Conservation (phyloP, 2,329 filamentous ascomycete species). For the Colletotrichum sp. region DNA sequence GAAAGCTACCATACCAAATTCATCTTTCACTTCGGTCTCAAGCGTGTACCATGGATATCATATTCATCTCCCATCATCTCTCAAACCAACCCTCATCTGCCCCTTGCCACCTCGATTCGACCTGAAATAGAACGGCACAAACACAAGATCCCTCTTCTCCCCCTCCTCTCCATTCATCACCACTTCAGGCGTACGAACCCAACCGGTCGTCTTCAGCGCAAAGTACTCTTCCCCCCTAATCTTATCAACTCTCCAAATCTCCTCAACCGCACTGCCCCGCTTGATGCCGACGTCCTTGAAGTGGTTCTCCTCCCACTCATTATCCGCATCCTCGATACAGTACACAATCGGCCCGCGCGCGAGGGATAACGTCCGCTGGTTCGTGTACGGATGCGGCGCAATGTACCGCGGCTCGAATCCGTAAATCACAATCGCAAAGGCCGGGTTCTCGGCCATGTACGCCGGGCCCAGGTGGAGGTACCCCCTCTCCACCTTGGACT, state of each 20-base stretch:
- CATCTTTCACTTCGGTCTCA: neutral
- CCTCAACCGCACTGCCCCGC: conserved; percentile 20
- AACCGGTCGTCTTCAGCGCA: conserved; percentile 25
- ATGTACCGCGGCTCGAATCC: conserved; percentile 54
- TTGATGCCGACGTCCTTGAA: conserved; percentile 50
- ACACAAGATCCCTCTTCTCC: conserved; percentile 40
- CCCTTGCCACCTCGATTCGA: conserved; percentile 60
- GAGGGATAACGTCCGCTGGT: conserved; percentile 58
- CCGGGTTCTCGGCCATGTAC: conserved; percentile 42
- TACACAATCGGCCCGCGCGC: conserved; percentile 65
- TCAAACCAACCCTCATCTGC: conserved; percentile 54
- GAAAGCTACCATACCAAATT: neutral
- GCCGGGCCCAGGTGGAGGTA: conserved; percentile 51
- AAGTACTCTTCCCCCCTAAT: conserved; percentile 32
- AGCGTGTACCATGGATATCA: neutral
- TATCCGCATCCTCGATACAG: conserved; percentile 65
- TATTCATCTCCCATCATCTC: conserved; percentile 21
- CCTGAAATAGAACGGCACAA: conserved; percentile 61
- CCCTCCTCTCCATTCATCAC: conserved; percentile 22
- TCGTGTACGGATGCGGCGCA: conserved; percentile 60
- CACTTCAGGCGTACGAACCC: conserved; percentile 23
- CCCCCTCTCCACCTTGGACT: conserved; percentile 45
- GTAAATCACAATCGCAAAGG: conserved; percentile 49
- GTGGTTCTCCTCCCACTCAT: conserved; percentile 59
- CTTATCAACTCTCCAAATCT: conserved; percentile 25